These are phyloP conservation scores for Ashbya aceris DNA, from an alignment of 1,139 yeast species.

Conservation along the genomic window DNA sequence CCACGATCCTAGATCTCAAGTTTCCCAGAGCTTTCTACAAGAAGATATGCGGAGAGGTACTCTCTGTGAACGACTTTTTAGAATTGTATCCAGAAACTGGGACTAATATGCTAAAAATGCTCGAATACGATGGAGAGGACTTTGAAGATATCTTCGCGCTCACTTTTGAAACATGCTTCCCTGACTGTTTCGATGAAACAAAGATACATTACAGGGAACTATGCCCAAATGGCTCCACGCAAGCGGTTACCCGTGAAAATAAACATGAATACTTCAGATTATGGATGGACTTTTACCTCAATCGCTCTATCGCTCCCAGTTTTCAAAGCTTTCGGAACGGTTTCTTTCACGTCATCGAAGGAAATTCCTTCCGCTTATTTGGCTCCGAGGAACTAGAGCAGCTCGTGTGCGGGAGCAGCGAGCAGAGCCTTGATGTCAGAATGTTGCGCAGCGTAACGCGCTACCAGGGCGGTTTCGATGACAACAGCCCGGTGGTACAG, in stretches of 20 bases:
- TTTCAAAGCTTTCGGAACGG: conserved; percentile 57
- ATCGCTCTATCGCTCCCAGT: conserved; percentile 44
- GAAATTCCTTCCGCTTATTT: conserved; percentile 70
- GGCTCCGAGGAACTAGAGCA: conserved; percentile 74
- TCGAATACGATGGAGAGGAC: conserved; percentile 39
- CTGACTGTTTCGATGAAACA: conserved; percentile 33
- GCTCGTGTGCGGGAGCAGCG: conserved; percentile 69
- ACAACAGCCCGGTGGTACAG: conserved; percentile 34
- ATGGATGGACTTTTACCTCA: conserved; percentile 53
- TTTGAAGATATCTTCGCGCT: conserved; percentile 40
- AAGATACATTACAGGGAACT: conserved; percentile 34
- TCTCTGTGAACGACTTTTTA: conserved; percentile 53
- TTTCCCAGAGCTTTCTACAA: conserved; percentile 75
- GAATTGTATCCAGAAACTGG: conserved; percentile 64
- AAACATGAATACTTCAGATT: conserved; percentile 50
- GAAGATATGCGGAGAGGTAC: conserved; percentile 49
- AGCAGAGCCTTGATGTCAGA: conserved; percentile 48
- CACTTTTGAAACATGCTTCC: conserved; percentile 39
- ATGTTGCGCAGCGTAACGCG: conserved; percentile 62
- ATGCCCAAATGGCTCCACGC: conserved; percentile 45
- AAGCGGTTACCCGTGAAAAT: conserved; percentile 47
- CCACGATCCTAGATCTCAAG: conserved; percentile 70
- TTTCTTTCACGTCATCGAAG: conserved; percentile 66
- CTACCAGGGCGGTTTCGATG: conserved; percentile 52
- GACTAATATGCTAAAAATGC: conserved; percentile 44